These are phyloP conservation scores for Pichia californica DNA, from an alignment of 805 yeast genomes.

Conservation along the genomic window DNA sequence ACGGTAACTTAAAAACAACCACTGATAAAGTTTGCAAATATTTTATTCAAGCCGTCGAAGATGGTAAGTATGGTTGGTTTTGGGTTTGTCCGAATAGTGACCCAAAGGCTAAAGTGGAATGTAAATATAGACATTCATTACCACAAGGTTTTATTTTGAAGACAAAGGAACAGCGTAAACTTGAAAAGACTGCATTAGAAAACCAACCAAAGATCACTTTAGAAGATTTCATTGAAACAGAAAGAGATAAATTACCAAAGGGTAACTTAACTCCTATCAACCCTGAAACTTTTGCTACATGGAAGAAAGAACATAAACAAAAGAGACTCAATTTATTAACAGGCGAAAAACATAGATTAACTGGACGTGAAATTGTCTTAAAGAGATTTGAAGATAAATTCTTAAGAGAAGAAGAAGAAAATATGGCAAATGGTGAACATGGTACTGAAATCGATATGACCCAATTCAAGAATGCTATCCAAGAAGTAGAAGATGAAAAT, in stretches of 20 bases:
- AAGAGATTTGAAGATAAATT: conserved; percentile 53
- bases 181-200: conserved; percentile 81
- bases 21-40: conserved; percentile 92
- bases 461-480: conserved; percentile 48
- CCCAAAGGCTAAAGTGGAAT: conserved; percentile 42
- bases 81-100: conserved; percentile 98
- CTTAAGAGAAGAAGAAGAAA: conserved; percentile 50
- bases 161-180: conserved; percentile 90
- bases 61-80: conserved; percentile 98
- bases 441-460: conserved; percentile 53
- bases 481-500: conserved; percentile 44
- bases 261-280: conserved; percentile 81
- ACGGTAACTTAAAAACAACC: conserved; percentile 89
- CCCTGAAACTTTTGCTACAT: conserved; percentile 64
- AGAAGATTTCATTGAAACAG: conserved; percentile 94
- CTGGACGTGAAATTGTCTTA: conserved; percentile 66
- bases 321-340: conserved; percentile 39
- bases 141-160: conserved; percentile 96
- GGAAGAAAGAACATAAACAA: conserved; percentile 70
- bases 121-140: conserved; percentile 91
- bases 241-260: conserved; percentile 76
- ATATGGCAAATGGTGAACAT: conserved; percentile 37
- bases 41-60: conserved; percentile 95
- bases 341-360: conserved; percentile 28
- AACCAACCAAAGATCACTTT: conserved; percentile 83